Evolutionary conservation across 306 rosid genomes (phyloP).

Genomic region (Trifolium repens): DNA sequence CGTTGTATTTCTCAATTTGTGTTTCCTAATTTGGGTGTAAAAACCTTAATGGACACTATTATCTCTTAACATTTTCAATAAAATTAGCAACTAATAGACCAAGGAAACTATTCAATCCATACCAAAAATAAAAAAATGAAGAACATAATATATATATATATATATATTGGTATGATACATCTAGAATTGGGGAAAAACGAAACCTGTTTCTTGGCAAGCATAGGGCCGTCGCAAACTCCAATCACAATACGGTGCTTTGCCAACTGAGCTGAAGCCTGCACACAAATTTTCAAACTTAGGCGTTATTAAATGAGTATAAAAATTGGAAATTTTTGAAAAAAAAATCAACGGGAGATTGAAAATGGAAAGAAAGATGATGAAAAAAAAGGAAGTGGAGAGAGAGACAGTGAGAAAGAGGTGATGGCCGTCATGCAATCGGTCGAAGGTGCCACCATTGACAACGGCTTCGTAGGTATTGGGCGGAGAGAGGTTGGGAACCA

Average conservation of each 20-base stretch:
- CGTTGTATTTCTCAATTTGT: too few relatives aligned
- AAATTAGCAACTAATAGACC: conserved; percentile 9
- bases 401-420: conserved; percentile 85
- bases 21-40: too few relatives aligned
- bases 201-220: conserved; percentile 83
- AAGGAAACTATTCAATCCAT: neutral
- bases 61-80: neutral
- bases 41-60: too few relatives aligned
- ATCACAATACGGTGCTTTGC: conserved; percentile 70
- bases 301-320: neutral
- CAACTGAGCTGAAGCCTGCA: conserved; percentile 74
- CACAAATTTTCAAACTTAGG: conserved; percentile 17
- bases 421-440: conserved; percentile 92
- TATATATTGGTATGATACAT: neutral
- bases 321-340: neutral
- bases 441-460: conserved; percentile 93
- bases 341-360: neutral
- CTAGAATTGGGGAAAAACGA: neutral
- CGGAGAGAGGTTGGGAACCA: conserved; percentile 64
- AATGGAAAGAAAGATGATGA: neutral
- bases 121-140: neutral
- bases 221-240: conserved; percentile 91
- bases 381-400: conserved; percentile 36
- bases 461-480: conserved; percentile 72
- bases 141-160: neutral